Evolutionary conservation across 805 yeast species (phyloP), one percentile per base, ranked within the genome.

Genomic region (Maudiozyma turicensis): DNA sequence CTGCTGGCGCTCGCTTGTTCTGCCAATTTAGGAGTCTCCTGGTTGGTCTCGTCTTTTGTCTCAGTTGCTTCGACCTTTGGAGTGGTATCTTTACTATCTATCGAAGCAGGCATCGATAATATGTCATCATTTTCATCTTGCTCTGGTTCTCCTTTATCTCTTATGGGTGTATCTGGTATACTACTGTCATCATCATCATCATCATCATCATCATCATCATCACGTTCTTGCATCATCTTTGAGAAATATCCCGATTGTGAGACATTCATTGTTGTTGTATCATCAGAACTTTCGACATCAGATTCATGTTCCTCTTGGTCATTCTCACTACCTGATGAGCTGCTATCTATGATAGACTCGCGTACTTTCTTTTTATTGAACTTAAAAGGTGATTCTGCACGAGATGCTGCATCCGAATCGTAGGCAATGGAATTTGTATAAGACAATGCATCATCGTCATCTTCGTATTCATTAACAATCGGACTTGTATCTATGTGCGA

Each of bases 241-340:
- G 51, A 51, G 49, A 61, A 62, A 50, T 62, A 62, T 6, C 66
- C 66, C 8, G 58, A 52, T 41, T 53, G 54, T 4, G 64, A 54
- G 2, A 58, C 56, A 44, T 48, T 53, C 44, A 50, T 38, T 4
- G 15, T 46, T 39, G 29, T 29, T 32, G 51, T 52, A 32, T 55
- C 58, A 28, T 53, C 58, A 14, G 50, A 48, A 20, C 28, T 31
- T 8, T 39, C 38, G 8, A 34, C 39, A 41, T 32, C 37, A 20
- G 26, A 20, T 20, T 4, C 26, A 20, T 20, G 26, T 13, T 8
- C 11, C 1, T 14, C 14, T 28, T 50, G 46, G 29, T 15, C 28
- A n/a, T 11, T 7, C 14, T 29, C 39, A 32, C 46, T 46, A 15
- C 11, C 57, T 11, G 58, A 56, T 43, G 48, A 54, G 40, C 54